Percentiles rank a stretch among this genome's conserved stretches.
Conservation (phyloP, 2,329 filamentous ascomycete species). For the Calonectria pteridis region DNA sequence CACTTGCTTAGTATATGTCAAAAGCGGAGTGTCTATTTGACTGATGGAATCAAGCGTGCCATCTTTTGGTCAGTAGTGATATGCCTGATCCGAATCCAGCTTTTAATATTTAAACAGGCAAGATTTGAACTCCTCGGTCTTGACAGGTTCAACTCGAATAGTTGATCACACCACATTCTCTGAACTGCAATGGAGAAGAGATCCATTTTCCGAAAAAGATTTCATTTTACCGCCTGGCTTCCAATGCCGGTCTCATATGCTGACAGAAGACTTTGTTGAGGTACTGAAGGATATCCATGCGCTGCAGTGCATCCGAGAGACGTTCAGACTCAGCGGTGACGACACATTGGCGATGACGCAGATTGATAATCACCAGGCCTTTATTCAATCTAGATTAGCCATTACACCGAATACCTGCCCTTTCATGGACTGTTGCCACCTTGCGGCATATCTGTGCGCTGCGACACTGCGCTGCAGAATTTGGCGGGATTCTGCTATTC, state of each 20-base stretch:
- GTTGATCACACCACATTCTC: constrained; percentile 56
- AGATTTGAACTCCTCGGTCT: constrained; percentile 55
- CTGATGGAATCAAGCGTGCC: constrained; percentile 56
- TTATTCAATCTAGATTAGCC: constrained; percentile 55
- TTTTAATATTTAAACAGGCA: constrained; percentile 48
- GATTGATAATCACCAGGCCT: constrained; percentile 57
- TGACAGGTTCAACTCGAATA: constrained; percentile 54
- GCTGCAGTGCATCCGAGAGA: constrained; percentile 54
- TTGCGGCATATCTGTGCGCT: constrained; percentile 57
- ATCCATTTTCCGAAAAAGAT: constrained; percentile 44
- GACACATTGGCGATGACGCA: constrained; percentile 45
- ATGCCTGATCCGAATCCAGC: constrained; percentile 9
- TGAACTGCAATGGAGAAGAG: constrained; percentile 55
- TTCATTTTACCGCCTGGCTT: constrained; percentile 53
- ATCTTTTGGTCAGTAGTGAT: constrained; percentile 55
- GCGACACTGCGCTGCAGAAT: constrained; percentile 55
- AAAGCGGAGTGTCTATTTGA: constrained; percentile 46
- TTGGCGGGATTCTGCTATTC: constrained; percentile 54
- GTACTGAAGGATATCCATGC: constrained; percentile 55
- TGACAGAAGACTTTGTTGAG: constrained; percentile 49
- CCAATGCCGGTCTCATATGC: constrained; percentile 33
- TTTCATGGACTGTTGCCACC: constrained; percentile 49
- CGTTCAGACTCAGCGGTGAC: constrained; percentile 18
- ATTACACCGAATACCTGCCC: constrained; percentile 37
- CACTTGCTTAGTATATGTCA: constrained; percentile 50